Percentiles rank a stretch among this genome's conserved stretches.
These are phyloP conservation scores for Phytopythium montanum DNA, from an alignment of 352 stramenopile species.

Conservation along the genomic window DNA sequence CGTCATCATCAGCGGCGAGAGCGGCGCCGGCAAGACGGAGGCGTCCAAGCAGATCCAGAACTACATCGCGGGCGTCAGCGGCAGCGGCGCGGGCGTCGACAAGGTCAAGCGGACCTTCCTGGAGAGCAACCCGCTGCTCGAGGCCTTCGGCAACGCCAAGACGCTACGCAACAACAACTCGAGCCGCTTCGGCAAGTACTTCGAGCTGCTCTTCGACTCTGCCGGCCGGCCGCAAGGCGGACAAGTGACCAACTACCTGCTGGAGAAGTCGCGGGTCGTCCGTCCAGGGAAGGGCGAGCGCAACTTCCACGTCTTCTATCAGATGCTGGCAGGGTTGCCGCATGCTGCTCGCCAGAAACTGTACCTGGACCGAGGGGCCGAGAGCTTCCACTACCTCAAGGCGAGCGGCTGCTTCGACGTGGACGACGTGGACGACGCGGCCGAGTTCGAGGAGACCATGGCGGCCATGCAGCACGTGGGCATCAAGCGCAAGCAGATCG, in stretches of 20 bases:
- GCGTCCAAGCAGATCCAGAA: conserved; percentile 90
- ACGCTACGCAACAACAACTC: conserved; percentile 95
- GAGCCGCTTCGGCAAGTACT: conserved; percentile 95
- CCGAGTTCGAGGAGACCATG: conserved; percentile 87
- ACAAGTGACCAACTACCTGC: conserved; percentile 90
- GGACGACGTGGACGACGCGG: conserved; percentile 89
- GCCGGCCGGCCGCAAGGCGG: conserved; percentile 75
- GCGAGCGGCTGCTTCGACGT: conserved; percentile 87
- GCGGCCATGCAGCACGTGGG: conserved; percentile 85
- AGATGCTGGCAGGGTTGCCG: conserved; percentile 77
- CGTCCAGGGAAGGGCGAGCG: conserved; percentile 83
- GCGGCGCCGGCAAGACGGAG: conserved; percentile 83
- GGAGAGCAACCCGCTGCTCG: conserved; percentile 94
- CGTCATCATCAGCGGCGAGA: conserved; percentile 88
- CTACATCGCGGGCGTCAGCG: conserved; percentile 83
- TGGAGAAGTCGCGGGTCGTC: conserved; percentile 91
- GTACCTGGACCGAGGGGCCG: conserved; percentile 57
- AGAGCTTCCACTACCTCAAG: conserved; percentile 88
- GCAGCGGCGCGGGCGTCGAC: conserved; percentile 73
- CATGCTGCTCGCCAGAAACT: conserved; percentile 63
- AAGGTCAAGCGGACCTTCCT: conserved; percentile 90
- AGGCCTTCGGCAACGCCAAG: conserved; percentile 96
- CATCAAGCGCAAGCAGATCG: conserved; percentile 87
- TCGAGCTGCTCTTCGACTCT: conserved; percentile 93
- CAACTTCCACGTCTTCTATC: conserved; percentile 96